Base-by-base conservation (phyloP, 2,329 filamentous ascomycete species). In the Chaetomium sp. region DNA sequence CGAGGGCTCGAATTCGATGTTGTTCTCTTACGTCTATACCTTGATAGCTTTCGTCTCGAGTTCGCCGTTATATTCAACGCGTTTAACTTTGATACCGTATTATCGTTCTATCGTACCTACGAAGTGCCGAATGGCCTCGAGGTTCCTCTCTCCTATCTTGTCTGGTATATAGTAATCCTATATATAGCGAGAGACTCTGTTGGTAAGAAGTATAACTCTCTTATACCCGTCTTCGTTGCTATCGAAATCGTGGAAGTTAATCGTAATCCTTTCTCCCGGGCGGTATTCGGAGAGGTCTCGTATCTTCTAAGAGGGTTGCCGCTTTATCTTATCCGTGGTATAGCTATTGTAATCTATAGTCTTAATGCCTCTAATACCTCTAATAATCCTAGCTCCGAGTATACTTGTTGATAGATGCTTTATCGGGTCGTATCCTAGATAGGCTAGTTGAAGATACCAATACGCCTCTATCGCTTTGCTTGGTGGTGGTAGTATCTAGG, bases 201-300 rank as follows among this genome's bases (percentile, higher is more conserved):
- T 38, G 1, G 10, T 19, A 19, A 58, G 1, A 12, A 58, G 6
- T 27, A 58, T 5, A 8, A 49, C 7, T 6, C 4, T 5, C 6
- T 31, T 19, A 16, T 57, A 57, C 4, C 55, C 21, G 7, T n/a
- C 12, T 3, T 31, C n/a, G 19, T 58, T 23, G 4, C 2, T n/a
- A 5, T 58, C 38, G 42, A 58, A 58, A 25, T 58, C 25, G 38
- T 58, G 23, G 56, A 58, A 58, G 31, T 58, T 38, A 3, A 57
- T 31, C 2, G 55, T 21, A 57, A 21, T 7, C n/a, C n/a, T 23
- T 21, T 45, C 55, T 27, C 35, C 55, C n/a, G 35, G 33, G 6
- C 13, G 19, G 13, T 53, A 53, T 53, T 29, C 3, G 27, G 3
- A 3, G 3, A 29, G 6, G 27, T 29, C 6, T 3, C 27, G 6